Evolutionary conservation across 2,329 filamentous ascomycete species (phyloP), one percentile per base, ranked within the genome.

Genomic region (Aspergillus sclerotialis): DNA sequence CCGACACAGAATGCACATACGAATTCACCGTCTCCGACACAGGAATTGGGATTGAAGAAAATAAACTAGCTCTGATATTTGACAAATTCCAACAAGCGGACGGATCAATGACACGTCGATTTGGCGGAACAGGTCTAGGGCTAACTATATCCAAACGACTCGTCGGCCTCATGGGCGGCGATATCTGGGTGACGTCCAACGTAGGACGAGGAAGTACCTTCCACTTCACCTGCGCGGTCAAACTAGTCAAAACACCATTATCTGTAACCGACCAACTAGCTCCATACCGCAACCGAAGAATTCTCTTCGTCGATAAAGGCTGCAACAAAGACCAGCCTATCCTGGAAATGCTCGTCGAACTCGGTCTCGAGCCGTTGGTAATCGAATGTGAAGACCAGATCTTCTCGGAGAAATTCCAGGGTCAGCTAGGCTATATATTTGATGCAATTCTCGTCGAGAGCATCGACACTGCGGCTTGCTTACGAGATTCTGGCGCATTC

Each of bases 81-180:
- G 92, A 96, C 65, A 96, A 90, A 1, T 96, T 96, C 78, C 90
- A 95, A 62, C 92, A 96, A 67, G 92, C 92, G 13, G 92, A 96
- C 58, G 90, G 90, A 24, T 95, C 89, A 21, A 96, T 93, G 61
- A 96, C 90, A 2, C 78, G 89, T 50, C 92, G 93, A 58, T 96
- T 96, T 59, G 90, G 90, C 51, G 90, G 90, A 50, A 96, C 92
- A 5, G 90, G 90, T 48, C 76, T 96, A 7, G 90, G 90, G 47
- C 67, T 96, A 16, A 95, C 90, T 11, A 96, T 96, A 54, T 96
- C 90, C 17, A 93, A 94, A 68, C 79, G 89, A 48, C 75, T 96
- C 18, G 90, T 96, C 36, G 94, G 89, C 48, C 75, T 96, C 39
- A 96, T 96, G 90, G 85, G 89, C 43, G 90, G 90, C 61, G 85